Evolutionary conservation across 2,329 filamentous ascomycete genomes (phyloP).

Genomic region (Pyrenophora graminea): DNA sequence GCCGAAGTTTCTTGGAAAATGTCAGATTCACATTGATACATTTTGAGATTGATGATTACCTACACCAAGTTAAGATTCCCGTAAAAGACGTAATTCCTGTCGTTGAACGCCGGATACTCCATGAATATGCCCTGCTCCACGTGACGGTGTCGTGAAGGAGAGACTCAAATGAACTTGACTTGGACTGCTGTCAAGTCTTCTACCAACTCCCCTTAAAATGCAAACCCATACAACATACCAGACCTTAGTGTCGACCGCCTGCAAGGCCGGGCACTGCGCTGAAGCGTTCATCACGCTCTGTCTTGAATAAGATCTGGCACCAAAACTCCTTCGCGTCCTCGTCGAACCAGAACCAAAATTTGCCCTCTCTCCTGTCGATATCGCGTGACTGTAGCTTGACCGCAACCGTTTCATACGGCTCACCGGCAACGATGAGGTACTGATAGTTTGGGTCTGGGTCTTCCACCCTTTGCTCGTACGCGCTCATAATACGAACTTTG

Average conservation of each 20-base stretch:
- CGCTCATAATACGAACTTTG: constrained; percentile 94
- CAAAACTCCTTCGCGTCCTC: constrained; percentile 95
- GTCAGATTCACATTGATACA: constrained; percentile 20
- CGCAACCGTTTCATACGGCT: constrained; percentile 96
- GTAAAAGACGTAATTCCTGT: background rate
- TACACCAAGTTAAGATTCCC: constrained; percentile 19
- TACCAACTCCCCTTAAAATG: too few species aligned
- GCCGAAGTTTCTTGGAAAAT: constrained; percentile 6
- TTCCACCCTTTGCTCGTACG: constrained; percentile 93
- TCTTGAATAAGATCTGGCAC: constrained; percentile 98
- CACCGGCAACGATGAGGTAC: constrained; percentile 91
- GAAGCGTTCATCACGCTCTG: constrained; percentile 91
- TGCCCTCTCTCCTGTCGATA: constrained; percentile 84
- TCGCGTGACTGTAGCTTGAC: constrained; percentile 96
- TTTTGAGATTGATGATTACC: constrained; percentile 23
- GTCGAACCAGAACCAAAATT: constrained; percentile 95
- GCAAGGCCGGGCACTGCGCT: constrained; percentile 68
- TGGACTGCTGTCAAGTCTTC: background rate
- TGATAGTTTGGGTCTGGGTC: constrained; percentile 90
- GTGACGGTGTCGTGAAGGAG: background rate
- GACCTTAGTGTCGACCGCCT: constrained; percentile 42
- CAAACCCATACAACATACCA: too few species aligned
- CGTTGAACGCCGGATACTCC: constrained; percentile 20
- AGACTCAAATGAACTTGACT: background rate
- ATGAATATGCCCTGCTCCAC: background rate